Percentiles rank a stretch among this genome's conserved stretches.
Evolutionary conservation across 306 rosid species (phyloP).

Genomic region (Vigna reflexopilosa): DNA sequence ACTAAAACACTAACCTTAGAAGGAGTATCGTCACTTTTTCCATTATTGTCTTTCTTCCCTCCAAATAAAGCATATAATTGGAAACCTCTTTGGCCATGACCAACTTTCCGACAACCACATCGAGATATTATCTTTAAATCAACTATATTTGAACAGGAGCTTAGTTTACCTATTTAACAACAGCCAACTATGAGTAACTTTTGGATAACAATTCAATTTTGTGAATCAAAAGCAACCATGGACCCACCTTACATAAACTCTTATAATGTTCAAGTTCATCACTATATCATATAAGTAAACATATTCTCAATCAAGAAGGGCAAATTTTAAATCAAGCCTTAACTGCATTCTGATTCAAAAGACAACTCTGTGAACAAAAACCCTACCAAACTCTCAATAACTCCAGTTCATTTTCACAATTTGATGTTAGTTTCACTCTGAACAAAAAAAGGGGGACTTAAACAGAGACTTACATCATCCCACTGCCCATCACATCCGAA

Average conservation of each 20-base stretch:
- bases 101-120: slow-evolving; percentile 42
- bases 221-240: slow-evolving; percentile 7
- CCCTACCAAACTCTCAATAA: neutral
- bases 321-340: neutral
- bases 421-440: neutral
- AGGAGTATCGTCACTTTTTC: slow-evolving; percentile 64
- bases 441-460: neutral
- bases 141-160: slow-evolving; percentile 52
- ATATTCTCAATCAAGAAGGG: neutral
- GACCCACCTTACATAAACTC: slow-evolving; percentile 23
- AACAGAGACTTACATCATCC: neutral
- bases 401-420: neutral
- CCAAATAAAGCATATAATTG: slow-evolving; percentile 63
- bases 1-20: slow-evolving; percentile 66
- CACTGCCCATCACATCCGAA: neutral
- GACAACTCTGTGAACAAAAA: neutral
- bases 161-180: slow-evolving; percentile 55
- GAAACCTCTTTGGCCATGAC: slow-evolving; percentile 49
- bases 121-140: slow-evolving; percentile 50
- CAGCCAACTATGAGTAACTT: slow-evolving; percentile 18
- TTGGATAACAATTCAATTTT: neutral
- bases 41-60: slow-evolving; percentile 72
- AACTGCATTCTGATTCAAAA: neutral
- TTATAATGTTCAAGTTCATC: neutral
- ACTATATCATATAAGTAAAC: neutral